These are phyloP conservation scores for Amoeboaphelidium protococcarum DNA, from an alignment of 371 early-diverging fungal genomes.

Conservation along the genomic window DNA sequence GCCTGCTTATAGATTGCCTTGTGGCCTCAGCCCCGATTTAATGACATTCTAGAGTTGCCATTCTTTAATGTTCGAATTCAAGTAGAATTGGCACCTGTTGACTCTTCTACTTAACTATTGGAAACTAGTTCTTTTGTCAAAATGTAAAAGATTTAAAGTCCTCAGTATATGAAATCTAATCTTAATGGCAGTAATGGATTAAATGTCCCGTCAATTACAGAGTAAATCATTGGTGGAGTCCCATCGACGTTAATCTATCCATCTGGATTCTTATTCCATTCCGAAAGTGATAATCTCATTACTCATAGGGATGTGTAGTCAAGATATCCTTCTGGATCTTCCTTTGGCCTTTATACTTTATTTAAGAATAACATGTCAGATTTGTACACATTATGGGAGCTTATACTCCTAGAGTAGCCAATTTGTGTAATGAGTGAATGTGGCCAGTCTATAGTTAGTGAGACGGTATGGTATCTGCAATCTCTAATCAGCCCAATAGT, in stretches of 20 bases:
- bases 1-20: background rate
- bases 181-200: too few species aligned
- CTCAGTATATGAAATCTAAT: too few species aligned
- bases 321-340: slow-evolving; percentile 48
- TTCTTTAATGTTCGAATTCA: too few species aligned
- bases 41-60: slow-evolving; percentile 10
- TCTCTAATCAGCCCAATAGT: slow-evolving; percentile 80
- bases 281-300: background rate
- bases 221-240: background rate
- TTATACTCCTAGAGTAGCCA: slow-evolving; percentile 74
- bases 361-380: slow-evolving; percentile 48
- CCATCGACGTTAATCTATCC: background rate
- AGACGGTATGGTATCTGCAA: slow-evolving; percentile 52
- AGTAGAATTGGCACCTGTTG: slow-evolving; percentile 50
- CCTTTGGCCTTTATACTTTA: slow-evolving; percentile 32
- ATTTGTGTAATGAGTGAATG: slow-evolving; percentile 63
- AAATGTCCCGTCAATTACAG: too few species aligned
- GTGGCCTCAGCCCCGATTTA: background rate
- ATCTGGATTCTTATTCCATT: background rate
- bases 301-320: slow-evolving; percentile 10
- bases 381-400: slow-evolving; percentile 77
- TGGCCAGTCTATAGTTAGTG: slow-evolving; percentile 60
- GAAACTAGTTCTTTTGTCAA: slow-evolving; percentile 7
- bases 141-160: too few species aligned
- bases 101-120: slow-evolving; percentile 44